Conservation (phyloP, 2,329 filamentous ascomycete species). For the Colletotrichum sp. region DNA sequence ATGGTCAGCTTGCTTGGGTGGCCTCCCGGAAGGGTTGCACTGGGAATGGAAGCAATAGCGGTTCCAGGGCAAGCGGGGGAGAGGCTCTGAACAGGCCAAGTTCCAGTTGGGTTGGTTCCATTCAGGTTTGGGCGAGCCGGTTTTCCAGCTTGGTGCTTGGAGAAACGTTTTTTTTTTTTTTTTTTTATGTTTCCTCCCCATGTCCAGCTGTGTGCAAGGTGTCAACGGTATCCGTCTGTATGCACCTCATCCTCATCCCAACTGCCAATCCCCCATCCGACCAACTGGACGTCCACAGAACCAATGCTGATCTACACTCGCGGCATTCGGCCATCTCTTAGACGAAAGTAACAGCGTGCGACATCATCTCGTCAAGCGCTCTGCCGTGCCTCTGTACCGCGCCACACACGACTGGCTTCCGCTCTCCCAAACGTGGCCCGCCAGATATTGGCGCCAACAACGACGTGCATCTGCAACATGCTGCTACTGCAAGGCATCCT, state of each 20-base stretch:
- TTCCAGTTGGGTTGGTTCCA: not conserved
- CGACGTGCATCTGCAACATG: not conserved
- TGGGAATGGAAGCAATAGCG: slow-evolving; percentile 7
- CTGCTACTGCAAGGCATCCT: not conserved
- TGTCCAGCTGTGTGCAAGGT: not conserved
- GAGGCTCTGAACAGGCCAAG: not conserved
- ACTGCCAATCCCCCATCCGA: not conserved
- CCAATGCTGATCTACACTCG: not conserved
- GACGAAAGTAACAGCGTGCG: not conserved
- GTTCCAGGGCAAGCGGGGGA: slow-evolving; percentile 2
- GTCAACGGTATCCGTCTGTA: not conserved
- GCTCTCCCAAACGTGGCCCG: not conserved
- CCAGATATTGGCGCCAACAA: not conserved
- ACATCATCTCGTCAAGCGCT: not conserved
- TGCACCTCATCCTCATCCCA: not conserved
- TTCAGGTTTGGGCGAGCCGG: slow-evolving; percentile 15
- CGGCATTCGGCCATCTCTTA: not conserved
- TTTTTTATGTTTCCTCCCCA: not conserved
- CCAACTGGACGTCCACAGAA: not conserved
- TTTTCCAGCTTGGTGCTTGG: not conserved
- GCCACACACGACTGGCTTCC: not conserved
- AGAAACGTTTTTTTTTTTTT: not conserved
- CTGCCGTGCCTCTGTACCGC: not conserved
- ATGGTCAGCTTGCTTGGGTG: slow-evolving; percentile 16
- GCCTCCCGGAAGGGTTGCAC: slow-evolving; percentile 19